Evolutionary conservation across 352 stramenopile genomes (phyloP).

Genomic region (Phytopythium oedochilum): DNA sequence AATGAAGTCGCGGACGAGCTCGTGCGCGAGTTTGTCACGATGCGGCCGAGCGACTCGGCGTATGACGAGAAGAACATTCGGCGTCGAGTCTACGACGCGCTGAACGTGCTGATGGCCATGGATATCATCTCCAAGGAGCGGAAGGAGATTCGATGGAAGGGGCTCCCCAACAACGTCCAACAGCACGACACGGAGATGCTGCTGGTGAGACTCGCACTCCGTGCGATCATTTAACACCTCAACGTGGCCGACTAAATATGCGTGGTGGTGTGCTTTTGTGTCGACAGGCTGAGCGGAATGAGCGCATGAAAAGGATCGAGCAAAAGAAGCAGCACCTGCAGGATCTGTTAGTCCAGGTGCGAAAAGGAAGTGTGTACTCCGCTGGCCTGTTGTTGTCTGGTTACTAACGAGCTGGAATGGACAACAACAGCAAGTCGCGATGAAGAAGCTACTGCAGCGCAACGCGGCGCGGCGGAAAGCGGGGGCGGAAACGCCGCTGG

Average conservation of each 20-base stretch:
- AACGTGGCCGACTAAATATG: neutral
- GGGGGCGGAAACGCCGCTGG: constrained; percentile 24
- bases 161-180: constrained; percentile 71
- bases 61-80: constrained; percentile 96
- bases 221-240: too few species aligned
- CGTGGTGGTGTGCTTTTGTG: neutral
- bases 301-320: constrained; percentile 76
- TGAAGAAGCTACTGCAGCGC: constrained; percentile 91
- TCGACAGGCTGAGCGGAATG: constrained; percentile 67
- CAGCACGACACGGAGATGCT: constrained; percentile 88
- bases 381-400: too few species aligned
- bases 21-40: constrained; percentile 85
- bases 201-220: constrained; percentile 31
- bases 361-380: neutral
- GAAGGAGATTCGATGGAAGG: constrained; percentile 89
- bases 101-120: constrained; percentile 98
- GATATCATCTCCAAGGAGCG: constrained; percentile 98
- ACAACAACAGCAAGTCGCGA: constrained; percentile 90
- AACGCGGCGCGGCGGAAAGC: constrained; percentile 72
- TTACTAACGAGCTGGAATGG: too few species aligned
- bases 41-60: constrained; percentile 76
- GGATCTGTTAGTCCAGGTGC: constrained; percentile 89
- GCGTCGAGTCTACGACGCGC: constrained; percentile 94
- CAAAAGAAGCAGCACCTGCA: constrained; percentile 89
- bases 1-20: constrained; percentile 95